These are phyloP conservation scores for Candida nanaspora DNA, from an alignment of 805 yeast species.

Conservation along the genomic window DNA sequence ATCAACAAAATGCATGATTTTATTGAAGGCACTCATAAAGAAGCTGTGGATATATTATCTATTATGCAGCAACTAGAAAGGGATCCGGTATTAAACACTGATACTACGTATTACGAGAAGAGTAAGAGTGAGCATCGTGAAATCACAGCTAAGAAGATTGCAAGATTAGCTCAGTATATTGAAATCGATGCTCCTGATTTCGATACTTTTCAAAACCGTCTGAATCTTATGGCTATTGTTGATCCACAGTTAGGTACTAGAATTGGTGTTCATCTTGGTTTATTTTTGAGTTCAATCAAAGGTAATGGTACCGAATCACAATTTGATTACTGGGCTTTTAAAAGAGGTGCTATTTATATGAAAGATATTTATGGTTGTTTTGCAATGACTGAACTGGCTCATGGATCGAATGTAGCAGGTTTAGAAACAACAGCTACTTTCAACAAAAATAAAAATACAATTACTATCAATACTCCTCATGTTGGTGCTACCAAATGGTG, in stretches of 20 bases:
- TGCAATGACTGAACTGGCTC: slow-evolving; percentile 90
- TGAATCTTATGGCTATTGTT: slow-evolving; percentile 50
- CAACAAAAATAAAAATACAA: slow-evolving; percentile 56
- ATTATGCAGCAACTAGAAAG: slow-evolving; percentile 54
- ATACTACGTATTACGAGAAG: slow-evolving; percentile 49
- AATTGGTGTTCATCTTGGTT: slow-evolving; percentile 81
- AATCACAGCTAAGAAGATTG: slow-evolving; percentile 52
- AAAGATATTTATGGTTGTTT: slow-evolving; percentile 79
- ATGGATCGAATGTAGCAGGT: slow-evolving; percentile 91
- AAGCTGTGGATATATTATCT: slow-evolving; percentile 38
- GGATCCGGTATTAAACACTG: slow-evolving; percentile 57
- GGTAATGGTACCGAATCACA: slow-evolving; percentile 89
- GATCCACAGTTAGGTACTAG: slow-evolving; percentile 83
- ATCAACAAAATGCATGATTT: slow-evolving; percentile 45
- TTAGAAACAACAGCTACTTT: slow-evolving; percentile 88
- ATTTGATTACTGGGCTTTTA: slow-evolving; percentile 73
- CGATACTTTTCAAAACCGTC: slow-evolving; percentile 48
- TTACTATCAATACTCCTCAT: slow-evolving; percentile 79
- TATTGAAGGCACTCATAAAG: slow-evolving; percentile 42
- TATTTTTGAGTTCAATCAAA: slow-evolving; percentile 71
- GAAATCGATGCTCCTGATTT: slow-evolving; percentile 33
- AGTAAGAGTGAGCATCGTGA: slow-evolving; percentile 52
- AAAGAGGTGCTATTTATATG: slow-evolving; percentile 53
- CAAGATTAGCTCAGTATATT: slow-evolving; percentile 53
- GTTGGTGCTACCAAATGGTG: slow-evolving; percentile 96